Conservation (phyloP, 768 basidiomycete species). For the Glaciozyma antarctica region DNA sequence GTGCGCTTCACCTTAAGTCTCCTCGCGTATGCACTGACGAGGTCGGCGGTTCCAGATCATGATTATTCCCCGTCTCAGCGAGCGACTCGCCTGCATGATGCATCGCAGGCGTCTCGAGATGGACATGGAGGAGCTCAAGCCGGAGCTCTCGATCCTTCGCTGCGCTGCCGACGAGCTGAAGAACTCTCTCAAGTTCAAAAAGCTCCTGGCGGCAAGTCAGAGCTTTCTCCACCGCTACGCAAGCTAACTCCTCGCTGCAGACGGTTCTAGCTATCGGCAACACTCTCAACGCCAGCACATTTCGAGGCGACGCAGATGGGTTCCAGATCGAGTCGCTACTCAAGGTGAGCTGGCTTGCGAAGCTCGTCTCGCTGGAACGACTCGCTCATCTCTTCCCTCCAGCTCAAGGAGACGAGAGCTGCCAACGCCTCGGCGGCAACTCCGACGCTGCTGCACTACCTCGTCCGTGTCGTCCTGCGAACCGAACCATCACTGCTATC, state of each 20-base stretch:
- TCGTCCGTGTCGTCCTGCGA: constrained; percentile 64
- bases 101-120: constrained; percentile 72
- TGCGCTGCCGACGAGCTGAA: constrained; percentile 63
- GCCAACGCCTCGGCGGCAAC: constrained; percentile 54
- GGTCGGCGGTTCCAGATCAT: constrained; percentile 50
- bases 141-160: constrained; percentile 64
- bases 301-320: constrained; percentile 72
- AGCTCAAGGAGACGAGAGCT: constrained; percentile 64
- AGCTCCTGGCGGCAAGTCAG: constrained; percentile 54
- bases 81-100: constrained; percentile 70
- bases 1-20: constrained; percentile 40
- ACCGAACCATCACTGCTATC: constrained; percentile 54
- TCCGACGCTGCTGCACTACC: constrained; percentile 81
- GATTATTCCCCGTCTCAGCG: constrained; percentile 60
- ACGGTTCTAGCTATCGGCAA: constrained; percentile 71
- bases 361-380: not conserved
- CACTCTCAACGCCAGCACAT: constrained; percentile 66
- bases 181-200: constrained; percentile 56
- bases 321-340: constrained; percentile 72
- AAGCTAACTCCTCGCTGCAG: constrained; percentile 39
- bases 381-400: not conserved
- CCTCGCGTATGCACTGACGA: not conserved
- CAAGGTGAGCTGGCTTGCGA: constrained; percentile 49
- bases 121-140: constrained; percentile 71
- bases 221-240: not conserved